Evolutionary conservation across 768 basidiomycete species (phyloP).

Genomic region (Amanita pseudoporphyria): DNA sequence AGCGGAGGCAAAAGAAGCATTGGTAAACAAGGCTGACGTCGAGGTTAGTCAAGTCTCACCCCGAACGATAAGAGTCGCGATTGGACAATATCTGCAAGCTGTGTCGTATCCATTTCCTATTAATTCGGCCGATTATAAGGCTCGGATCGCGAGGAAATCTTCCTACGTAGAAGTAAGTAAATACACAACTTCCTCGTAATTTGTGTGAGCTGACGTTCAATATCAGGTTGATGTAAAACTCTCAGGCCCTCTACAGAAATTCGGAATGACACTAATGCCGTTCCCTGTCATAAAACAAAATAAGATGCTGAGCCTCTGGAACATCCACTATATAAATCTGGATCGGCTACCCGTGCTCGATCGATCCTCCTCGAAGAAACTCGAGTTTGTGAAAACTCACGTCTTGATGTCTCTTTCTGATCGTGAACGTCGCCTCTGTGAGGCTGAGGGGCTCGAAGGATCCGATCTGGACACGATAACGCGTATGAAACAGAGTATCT

Average conservation of each 20-base stretch:
- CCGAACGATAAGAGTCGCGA: constrained; percentile 20
- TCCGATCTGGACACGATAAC: constrained; percentile 4
- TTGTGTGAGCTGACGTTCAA: constrained; percentile 10
- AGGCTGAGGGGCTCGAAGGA: background rate
- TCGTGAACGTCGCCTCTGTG: constrained; percentile 9
- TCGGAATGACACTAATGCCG: constrained; percentile 14
- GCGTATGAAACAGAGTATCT: constrained; percentile 11
- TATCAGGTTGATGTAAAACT: constrained; percentile 20
- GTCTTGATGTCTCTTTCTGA: constrained; percentile 9
- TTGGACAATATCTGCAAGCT: constrained; percentile 17
- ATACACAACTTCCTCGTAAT: constrained; percentile 11
- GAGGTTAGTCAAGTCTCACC: constrained; percentile 20
- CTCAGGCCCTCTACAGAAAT: constrained; percentile 10
- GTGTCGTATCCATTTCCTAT: constrained; percentile 37
- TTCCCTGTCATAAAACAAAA: constrained; percentile 19
- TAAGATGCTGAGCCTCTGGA: constrained; percentile 14
- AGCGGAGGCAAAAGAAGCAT: constrained; percentile 11
- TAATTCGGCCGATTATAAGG: constrained; percentile 22
- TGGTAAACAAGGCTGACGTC: constrained; percentile 15
- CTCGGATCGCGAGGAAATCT: constrained; percentile 46
- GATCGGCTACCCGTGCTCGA: constrained; percentile 16
- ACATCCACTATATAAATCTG: constrained; percentile 26
- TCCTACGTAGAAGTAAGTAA: constrained; percentile 35
- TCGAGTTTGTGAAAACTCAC: constrained; percentile 9
- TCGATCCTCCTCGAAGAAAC: constrained; percentile 5